phyloP scores from a whole-genome alignment of 306 rosid species.

The Pyrus bretschneideri region DNA sequence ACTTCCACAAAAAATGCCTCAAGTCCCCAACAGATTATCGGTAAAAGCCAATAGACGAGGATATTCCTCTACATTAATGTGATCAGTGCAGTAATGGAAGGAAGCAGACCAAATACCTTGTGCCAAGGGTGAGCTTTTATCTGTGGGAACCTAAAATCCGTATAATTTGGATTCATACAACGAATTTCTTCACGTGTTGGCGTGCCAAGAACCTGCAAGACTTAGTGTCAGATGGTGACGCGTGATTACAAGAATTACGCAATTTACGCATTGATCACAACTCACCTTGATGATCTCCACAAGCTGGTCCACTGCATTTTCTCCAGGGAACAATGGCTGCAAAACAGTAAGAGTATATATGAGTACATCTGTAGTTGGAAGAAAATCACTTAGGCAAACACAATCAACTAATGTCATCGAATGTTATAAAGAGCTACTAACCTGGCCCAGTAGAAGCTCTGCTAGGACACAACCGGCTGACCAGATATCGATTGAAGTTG shows the following conservation, averaged over 20 bases:
- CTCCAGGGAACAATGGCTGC: slow-evolving; percentile 96
- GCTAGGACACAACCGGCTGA: slow-evolving; percentile 99
- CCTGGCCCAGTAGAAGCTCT: slow-evolving; percentile 97
- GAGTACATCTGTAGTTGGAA: not conserved
- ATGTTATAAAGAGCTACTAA: slow-evolving; percentile 19
- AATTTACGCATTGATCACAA: not conserved
- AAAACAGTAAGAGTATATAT: not conserved
- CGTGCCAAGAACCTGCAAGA: slow-evolving; percentile 86
- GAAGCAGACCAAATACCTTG: slow-evolving; percentile 51
- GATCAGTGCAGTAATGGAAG: slow-evolving; percentile 2
- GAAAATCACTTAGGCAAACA: not conserved
- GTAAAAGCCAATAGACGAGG: not conserved
- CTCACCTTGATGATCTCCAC: slow-evolving; percentile 90
- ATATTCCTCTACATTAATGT: not conserved
- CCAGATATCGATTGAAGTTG: slow-evolving; percentile 96
- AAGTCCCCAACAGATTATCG: not conserved
- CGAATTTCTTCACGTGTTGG: slow-evolving; percentile 99
- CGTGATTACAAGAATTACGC: not conserved
- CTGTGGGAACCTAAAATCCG: slow-evolving; percentile 89
- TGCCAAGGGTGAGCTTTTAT: slow-evolving; percentile 97
- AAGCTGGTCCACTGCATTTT: slow-evolving; percentile 93
- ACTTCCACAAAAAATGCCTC: not conserved
- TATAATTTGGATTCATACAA: slow-evolving; percentile 95
- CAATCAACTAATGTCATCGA: not conserved
- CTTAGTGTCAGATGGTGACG: slow-evolving; percentile 3